Conservation (phyloP, 345 rosid species). For the Gossypium longicalyx region DNA sequence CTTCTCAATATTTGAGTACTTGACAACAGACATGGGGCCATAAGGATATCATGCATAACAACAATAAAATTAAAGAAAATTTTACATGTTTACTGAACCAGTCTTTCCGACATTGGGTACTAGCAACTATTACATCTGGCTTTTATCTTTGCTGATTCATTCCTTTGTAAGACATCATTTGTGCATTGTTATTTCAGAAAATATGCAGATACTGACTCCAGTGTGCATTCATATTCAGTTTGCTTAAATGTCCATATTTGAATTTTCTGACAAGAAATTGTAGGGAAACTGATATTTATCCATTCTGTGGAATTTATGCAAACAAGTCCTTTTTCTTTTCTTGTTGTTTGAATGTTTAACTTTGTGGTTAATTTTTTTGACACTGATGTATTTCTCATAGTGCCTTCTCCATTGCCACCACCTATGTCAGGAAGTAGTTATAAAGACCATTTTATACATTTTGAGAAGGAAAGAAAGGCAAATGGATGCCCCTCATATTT, state of each 20-base stretch:
- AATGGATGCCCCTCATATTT: conserved; percentile 71
- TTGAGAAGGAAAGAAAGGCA: conserved; percentile 48
- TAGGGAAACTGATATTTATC: neutral
- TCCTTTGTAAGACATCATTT: neutral
- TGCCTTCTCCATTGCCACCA: conserved; percentile 85
- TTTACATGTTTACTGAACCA: too few relatives aligned
- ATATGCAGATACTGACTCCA: too few relatives aligned
- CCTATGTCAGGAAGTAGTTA: conserved; percentile 74
- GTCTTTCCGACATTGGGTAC: neutral
- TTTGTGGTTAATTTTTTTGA: conserved; percentile 16
- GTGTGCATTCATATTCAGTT: neutral
- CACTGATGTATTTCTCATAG: conserved; percentile 40
- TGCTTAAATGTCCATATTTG: neutral
- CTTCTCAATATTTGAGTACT: too few relatives aligned
- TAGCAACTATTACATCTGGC: neutral
- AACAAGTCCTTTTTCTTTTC: neutral
- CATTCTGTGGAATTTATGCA: neutral
- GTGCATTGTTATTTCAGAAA: neutral
- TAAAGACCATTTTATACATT: conserved; percentile 45
- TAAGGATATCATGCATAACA: too few relatives aligned
- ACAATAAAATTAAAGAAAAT: too few relatives aligned
- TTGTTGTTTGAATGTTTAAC: conserved; percentile 14
- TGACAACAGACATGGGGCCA: too few relatives aligned
- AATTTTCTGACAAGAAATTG: neutral
- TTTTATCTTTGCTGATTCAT: neutral